Evolutionary conservation across 2,329 filamentous ascomycete genomes (phyloP), one percentile per base, ranked within the genome.

Genomic region (Trichoderma sp.): DNA sequence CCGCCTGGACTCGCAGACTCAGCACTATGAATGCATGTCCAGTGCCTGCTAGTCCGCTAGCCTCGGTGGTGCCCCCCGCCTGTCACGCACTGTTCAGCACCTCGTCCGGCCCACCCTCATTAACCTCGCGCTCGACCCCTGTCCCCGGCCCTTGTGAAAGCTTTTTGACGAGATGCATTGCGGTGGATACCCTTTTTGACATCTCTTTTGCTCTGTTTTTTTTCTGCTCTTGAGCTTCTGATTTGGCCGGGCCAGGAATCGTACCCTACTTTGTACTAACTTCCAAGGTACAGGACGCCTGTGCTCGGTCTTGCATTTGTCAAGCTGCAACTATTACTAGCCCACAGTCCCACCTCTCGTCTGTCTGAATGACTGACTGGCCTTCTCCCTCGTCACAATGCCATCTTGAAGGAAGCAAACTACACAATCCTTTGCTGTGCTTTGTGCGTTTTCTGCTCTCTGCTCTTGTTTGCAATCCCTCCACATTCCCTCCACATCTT

Each of bases 31-130:
- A 36, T 36, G 34, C 34, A 36, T 36, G 34, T 18, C 18, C 15
- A 9, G 39, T 43, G 39, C 39, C 39, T 43, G 18, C 43, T 51
- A 51, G 43, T 4, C 43, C 43, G 9, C 43, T 51, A 51, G 43
- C 43, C 43, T 51, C 43, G n/a, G 39, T 21, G 43, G 43, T 21
- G 9, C n/a, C 43, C 65, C 36, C 62, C 47, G 62, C 56, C 71
- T 63, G 71, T 68, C 71, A 65, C 73, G 71, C 73, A 73, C 71
- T 72, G 67, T 72, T 36, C 72, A 72, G 61, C 61, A 63, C 39
- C 61, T 61, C 21, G 26, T 47, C 28, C 28, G 32, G 21, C 36
- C 64, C 18, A 67, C 57, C 47, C 63, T 39, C 34, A 36, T 61
- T 36, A 47, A 53, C 36, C 56, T 57, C 53, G 30, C 32, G 36